Percentiles rank a stretch among this genome's conserved stretches.
Conservation (phyloP, 345 rosid species). For the Hypericum perforatum region DNA sequence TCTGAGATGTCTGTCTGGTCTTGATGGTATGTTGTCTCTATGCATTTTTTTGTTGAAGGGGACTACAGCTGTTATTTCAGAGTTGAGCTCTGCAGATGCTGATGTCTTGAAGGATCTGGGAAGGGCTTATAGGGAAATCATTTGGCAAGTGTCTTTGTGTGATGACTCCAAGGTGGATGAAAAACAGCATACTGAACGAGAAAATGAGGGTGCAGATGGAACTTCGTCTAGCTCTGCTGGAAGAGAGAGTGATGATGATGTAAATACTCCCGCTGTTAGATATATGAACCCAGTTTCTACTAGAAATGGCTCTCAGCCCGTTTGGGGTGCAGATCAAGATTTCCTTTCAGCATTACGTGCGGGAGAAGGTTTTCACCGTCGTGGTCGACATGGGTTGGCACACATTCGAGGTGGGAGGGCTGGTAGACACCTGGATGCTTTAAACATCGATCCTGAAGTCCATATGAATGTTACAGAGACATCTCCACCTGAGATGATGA, state of each 20-base stretch:
- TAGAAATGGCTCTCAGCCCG: constrained; percentile 60
- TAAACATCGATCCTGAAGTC: constrained; percentile 57
- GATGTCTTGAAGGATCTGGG: constrained; percentile 86
- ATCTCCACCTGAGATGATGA: constrained; percentile 53
- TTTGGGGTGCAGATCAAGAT: constrained; percentile 80
- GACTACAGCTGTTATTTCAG: constrained; percentile 58
- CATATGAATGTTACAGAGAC: constrained; percentile 46
- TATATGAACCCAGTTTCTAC: constrained; percentile 71
- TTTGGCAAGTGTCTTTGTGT: constrained; percentile 80
- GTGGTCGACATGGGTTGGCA: constrained; percentile 72
- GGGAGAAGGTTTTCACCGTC: constrained; percentile 69
- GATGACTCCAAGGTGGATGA: constrained; percentile 68
- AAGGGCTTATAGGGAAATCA: constrained; percentile 52
- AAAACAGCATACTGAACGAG: constrained; percentile 44
- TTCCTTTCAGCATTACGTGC: constrained; percentile 69
- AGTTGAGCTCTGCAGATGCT: constrained; percentile 79
- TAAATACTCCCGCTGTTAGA: constrained; percentile 49
- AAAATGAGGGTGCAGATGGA: constrained; percentile 42
- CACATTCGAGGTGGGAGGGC: constrained; percentile 86
- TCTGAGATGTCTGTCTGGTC: constrained; percentile 61
- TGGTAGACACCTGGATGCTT: constrained; percentile 69
- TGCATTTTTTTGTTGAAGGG: constrained; percentile 81
- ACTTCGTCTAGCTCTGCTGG: constrained; percentile 55
- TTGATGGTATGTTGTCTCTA: constrained; percentile 68
- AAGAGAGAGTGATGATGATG: constrained; percentile 85